A percentile compares a stretch with the other conserved stretches of the same genome.
These are phyloP conservation scores for Arachis monticola DNA, from an alignment of 331 rosid species.

Conservation along the genomic window DNA sequence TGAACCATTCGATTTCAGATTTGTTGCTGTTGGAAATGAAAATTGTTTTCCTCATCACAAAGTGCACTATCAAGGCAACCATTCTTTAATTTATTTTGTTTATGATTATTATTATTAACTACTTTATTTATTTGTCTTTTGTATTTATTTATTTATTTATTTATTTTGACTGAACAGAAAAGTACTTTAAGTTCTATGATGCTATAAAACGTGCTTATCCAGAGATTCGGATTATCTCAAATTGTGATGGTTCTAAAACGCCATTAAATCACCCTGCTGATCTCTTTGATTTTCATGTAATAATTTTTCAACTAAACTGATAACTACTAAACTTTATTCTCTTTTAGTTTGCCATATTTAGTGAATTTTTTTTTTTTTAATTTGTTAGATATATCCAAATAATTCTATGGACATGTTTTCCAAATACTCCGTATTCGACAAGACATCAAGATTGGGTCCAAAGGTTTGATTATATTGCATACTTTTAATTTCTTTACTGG, in stretches of 20 bases:
- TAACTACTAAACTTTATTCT: not conserved
- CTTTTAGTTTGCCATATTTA: not conserved
- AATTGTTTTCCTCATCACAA: slow-evolving; percentile 45
- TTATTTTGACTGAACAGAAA: slow-evolving; percentile 51
- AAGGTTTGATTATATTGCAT: slow-evolving; percentile 48
- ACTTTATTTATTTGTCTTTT: too few species aligned
- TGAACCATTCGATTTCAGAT: slow-evolving; percentile 71
- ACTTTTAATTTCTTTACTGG: too few species aligned
- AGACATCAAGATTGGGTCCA: slow-evolving; percentile 51
- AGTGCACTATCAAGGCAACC: slow-evolving; percentile 55
- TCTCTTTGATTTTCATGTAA: slow-evolving; percentile 80
- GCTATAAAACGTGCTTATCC: slow-evolving; percentile 70
- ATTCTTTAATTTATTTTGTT: not conserved
- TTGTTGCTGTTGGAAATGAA: slow-evolving; percentile 83
- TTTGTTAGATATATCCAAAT: slow-evolving; percentile 54
- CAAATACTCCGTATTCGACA: slow-evolving; percentile 49
- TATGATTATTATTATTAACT: not conserved
- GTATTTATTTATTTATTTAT: too few species aligned
- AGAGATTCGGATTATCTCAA: slow-evolving; percentile 71
- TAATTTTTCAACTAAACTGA: not conserved
- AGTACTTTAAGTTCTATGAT: slow-evolving; percentile 60
- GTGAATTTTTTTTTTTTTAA: not conserved
- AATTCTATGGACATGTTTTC: slow-evolving; percentile 51
- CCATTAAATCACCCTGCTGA: slow-evolving; percentile 75
- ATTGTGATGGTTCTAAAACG: slow-evolving; percentile 68